A percentile compares a stretch with the other conserved stretches of the same genome.
Evolutionary conservation across 495 filamentous ascomycete species (phyloP).

Genomic region (Penicillium argentinense): DNA sequence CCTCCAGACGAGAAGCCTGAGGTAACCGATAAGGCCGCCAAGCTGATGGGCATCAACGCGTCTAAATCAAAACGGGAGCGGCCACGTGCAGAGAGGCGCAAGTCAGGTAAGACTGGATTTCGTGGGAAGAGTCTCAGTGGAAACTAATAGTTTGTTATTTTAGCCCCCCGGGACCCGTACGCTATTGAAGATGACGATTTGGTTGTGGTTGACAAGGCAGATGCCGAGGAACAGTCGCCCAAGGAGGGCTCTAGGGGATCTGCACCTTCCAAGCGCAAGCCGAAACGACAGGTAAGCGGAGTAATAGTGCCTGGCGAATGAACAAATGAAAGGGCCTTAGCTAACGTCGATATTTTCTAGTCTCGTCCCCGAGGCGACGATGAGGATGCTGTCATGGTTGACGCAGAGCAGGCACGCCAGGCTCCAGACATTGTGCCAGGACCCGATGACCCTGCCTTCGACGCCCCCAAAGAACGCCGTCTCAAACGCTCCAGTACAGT

Average conservation of each 20-base stretch:
- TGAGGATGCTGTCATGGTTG: slow-evolving; percentile 50
- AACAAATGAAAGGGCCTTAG: background rate
- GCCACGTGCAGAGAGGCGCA: slow-evolving; percentile 35
- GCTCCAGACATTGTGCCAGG: slow-evolving; percentile 41
- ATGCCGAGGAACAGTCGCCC: slow-evolving; percentile 42
- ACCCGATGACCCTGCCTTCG: slow-evolving; percentile 69
- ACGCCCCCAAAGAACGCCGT: slow-evolving; percentile 62
- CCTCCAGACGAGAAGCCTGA: slow-evolving; percentile 53
- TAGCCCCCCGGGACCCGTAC: slow-evolving; percentile 57
- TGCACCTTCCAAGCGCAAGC: slow-evolving; percentile 36
- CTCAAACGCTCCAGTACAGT: slow-evolving; percentile 44
- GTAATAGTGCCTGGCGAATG: background rate
- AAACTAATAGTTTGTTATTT: slow-evolving; percentile 5
- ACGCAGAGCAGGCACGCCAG: slow-evolving; percentile 38
- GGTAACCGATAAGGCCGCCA: slow-evolving; percentile 56
- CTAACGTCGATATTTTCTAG: slow-evolving; percentile 14
- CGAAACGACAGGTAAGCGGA: slow-evolving; percentile 37
- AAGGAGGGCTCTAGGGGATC: slow-evolving; percentile 36
- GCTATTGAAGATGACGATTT: slow-evolving; percentile 59
- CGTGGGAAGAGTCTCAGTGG: background rate
- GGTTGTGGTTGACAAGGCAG: slow-evolving; percentile 54
- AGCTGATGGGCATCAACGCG: slow-evolving; percentile 54
- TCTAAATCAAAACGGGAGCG: slow-evolving; percentile 37
- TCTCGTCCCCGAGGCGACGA: slow-evolving; percentile 31
- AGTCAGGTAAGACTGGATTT: slow-evolving; percentile 34